Evolutionary conservation across 257 asterid genomes (phyloP), one percentile per base, ranked within the genome.

Genomic region (Ligustrum vulgare): DNA sequence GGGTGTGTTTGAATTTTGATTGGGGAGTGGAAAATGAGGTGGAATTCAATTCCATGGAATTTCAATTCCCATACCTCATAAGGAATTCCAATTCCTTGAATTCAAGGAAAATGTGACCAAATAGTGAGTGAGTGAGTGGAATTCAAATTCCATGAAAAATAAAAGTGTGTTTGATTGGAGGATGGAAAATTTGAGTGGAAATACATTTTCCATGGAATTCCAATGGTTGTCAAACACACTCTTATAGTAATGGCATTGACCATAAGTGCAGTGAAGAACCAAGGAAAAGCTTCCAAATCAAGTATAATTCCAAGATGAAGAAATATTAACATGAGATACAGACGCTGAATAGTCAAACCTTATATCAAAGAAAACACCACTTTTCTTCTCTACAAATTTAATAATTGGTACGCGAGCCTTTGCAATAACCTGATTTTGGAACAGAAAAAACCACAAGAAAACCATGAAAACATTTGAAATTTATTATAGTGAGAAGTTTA

Each of bases 391-490:
- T 80, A 93, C 91, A 87, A 95, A 93, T 76, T 95, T 95, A 77
- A 95, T 84, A 77, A 95, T 95, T 5, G 99, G 99, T 41, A 95
- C 92, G 65, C 98, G 96, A 51, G 99, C 99, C 89, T 82, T 95
- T 67, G 97, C 93, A 78, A 95, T 93, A 70, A 95, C 99, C 99
- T 95, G 78, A 75, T 25, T 79, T 43, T 2, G 54, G 62, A 33
- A 69, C 72, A 76, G 71, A 2, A 31, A 31, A 31, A 74, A 45
- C 8, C 37, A 39, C 2, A 18, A 69, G 34, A 72, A 66, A 66
- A 66, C 2, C 2, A 37, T 31, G 67, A 75, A 64, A 32, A 70
- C 20, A 74, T 60, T 77, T 39, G 74, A 75, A 75, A 28, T 36
- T 41, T 16, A 74, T 71, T 49, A 49, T 41, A n/a, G 47, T 15